phyloP scores from a whole-genome alignment of 208 protist species.

The Leishmania braziliensis region DNA sequence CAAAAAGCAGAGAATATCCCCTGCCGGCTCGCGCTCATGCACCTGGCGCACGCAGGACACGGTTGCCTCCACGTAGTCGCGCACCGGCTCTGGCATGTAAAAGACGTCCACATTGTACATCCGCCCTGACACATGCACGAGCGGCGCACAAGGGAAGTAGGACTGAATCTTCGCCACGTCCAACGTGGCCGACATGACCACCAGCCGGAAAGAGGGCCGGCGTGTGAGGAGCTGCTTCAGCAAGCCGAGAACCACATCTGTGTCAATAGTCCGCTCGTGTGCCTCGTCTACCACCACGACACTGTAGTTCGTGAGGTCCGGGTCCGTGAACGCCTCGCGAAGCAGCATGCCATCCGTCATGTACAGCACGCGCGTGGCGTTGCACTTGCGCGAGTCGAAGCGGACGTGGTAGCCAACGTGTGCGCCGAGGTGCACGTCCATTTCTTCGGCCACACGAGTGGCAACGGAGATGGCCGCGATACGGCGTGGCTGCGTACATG shows the following conservation, averaged over 20 bases:
- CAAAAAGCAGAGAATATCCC: constrained; percentile 91
- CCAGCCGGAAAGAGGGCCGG: constrained; percentile 84
- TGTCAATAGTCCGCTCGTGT: constrained; percentile 99
- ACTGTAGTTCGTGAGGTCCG: constrained; percentile 89
- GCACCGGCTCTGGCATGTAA: constrained; percentile 83
- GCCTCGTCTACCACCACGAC: constrained; percentile 99
- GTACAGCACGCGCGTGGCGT: constrained; percentile 97
- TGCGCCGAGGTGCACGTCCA: constrained; percentile 95
- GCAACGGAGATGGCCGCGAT: constrained; percentile 99
- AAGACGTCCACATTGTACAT: constrained; percentile 90
- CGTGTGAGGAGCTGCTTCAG: constrained; percentile 88
- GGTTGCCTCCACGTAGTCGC: constrained; percentile 93
- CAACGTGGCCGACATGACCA: constrained; percentile 98
- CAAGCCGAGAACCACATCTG: constrained; percentile 98
- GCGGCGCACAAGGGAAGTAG: constrained; percentile 96
- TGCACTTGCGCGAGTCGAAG: constrained; percentile 96
- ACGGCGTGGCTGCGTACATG: constrained; percentile 98
- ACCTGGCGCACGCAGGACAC: constrained; percentile 72
- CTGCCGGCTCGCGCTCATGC: constrained; percentile 65
- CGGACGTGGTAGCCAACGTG: constrained; percentile 99
- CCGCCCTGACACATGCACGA: constrained; percentile 97
- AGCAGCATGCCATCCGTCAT: constrained; percentile 99
- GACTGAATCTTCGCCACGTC: constrained; percentile 95
- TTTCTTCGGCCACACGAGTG: constrained; percentile 98
- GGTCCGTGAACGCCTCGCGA: constrained; percentile 91